phyloP scores from a whole-genome alignment of 2,329 filamentous ascomycete genomes.

The Raffaelea arxii region DNA sequence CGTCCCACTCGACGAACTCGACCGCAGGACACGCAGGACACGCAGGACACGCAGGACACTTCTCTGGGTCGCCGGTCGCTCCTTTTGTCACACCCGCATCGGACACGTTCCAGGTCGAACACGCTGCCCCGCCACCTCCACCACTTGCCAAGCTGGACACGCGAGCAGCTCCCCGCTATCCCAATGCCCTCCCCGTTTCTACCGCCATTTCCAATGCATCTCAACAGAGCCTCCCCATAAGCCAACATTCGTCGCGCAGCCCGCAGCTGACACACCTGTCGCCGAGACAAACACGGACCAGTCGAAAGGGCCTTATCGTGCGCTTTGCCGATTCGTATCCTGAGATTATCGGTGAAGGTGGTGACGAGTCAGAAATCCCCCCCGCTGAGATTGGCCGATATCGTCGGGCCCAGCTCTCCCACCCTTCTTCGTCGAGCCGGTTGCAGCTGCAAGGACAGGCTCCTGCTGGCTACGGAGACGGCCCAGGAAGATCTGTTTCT shows the following conservation, averaged over 20 bases:
- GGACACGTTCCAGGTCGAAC: slow-evolving; percentile 44
- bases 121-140: slow-evolving; percentile 38
- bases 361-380: slow-evolving; percentile 71
- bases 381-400: slow-evolving; percentile 59
- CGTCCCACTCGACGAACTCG: slow-evolving; percentile 18
- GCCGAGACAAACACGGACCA: slow-evolving; percentile 1
- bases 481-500: no score
- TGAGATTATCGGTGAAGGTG: slow-evolving; percentile 81
- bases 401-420: slow-evolving; percentile 23
- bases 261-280: no score
- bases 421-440: not conserved
- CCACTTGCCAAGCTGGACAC: slow-evolving; percentile 44
- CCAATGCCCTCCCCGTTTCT: slow-evolving; percentile 38
- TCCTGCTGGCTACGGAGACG: no score
- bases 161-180: slow-evolving; percentile 43
- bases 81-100: slow-evolving; percentile 27
- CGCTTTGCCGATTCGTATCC: slow-evolving; percentile 64
- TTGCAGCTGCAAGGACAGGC: no score
- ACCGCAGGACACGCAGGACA: no score
- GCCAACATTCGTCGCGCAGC: slow-evolving; percentile 33
- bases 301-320: slow-evolving; percentile 61
- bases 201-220: slow-evolving; percentile 23
- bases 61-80: slow-evolving; percentile 1
- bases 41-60: no score
- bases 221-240: slow-evolving; percentile 34